A percentile compares a stretch with the other conserved stretches of the same genome.
These are phyloP conservation scores for Fonsecaea nubica DNA, from an alignment of 2,329 filamentous ascomycete species.

Conservation along the genomic window DNA sequence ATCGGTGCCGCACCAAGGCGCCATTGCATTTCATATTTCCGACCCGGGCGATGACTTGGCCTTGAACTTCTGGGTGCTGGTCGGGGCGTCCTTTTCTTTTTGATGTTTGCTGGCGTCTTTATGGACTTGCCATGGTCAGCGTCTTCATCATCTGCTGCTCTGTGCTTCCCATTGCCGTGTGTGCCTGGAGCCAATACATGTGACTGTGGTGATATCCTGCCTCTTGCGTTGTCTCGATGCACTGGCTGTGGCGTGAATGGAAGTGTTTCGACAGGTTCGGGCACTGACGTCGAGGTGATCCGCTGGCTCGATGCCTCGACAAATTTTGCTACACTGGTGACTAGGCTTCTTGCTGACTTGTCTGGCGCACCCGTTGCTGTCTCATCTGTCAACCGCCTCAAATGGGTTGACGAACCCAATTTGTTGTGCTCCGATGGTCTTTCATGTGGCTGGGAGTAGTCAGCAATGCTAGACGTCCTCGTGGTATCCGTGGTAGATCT, in stretches of 20 bases:
- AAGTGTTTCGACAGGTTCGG: neutral
- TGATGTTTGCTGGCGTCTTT: constrained; percentile 53
- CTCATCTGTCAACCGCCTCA: neutral
- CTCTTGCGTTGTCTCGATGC: neutral
- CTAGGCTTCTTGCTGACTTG: neutral
- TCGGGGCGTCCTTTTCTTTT: constrained; percentile 66
- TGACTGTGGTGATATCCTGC: neutral
- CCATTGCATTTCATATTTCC: constrained; percentile 23
- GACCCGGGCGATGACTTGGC: constrained; percentile 18
- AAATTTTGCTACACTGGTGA: neutral
- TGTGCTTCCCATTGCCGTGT: neutral
- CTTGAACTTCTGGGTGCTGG: constrained; percentile 46
- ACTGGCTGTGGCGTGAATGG: neutral
- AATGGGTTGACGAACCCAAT: neutral
- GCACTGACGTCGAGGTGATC: neutral
- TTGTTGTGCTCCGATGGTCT: neutral
- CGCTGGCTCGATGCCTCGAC: neutral
- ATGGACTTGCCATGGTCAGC: neutral
- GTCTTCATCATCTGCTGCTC: neutral
- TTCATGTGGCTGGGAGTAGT: neutral
- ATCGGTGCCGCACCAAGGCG: constrained; percentile 23
- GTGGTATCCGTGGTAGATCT: neutral
- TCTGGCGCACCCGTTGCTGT: neutral
- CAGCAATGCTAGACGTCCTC: neutral
- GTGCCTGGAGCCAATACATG: neutral